These are phyloP conservation scores for Chrysophaeum taylorii DNA, from an alignment of 352 stramenopile species.

Conservation along the genomic window DNA sequence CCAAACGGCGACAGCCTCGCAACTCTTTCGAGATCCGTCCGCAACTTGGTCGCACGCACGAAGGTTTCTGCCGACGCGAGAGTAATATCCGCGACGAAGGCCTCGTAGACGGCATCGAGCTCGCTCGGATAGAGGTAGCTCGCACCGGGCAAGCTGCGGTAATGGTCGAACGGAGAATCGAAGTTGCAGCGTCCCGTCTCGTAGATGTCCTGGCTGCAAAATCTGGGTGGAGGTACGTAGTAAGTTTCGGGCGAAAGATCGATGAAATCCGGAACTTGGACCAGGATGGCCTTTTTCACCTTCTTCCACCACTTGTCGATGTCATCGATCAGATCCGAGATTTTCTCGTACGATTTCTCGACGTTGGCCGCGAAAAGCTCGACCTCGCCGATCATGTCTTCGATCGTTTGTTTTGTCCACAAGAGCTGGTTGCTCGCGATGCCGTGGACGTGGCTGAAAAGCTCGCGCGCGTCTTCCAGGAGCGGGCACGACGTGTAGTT, in stretches of 20 bases:
- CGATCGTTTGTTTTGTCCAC: not conserved
- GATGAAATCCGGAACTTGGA: no score
- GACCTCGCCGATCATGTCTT: conserved; percentile 9
- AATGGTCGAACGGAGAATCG: not conserved
- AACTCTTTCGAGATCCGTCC: conserved; percentile 10
- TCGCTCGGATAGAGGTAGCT: not conserved
- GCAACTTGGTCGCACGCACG: conserved; percentile 4
- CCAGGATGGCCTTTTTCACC: not conserved
- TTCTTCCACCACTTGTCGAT: conserved; percentile 3
- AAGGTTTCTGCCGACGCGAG: not conserved
- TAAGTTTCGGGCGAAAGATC: not conserved
- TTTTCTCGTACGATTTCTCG: not conserved
- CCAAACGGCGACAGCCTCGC: no score
- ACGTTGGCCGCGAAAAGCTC: conserved; percentile 17
- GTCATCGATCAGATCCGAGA: conserved; percentile 9
- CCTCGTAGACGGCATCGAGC: conserved; percentile 2
- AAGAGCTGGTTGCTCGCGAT: not conserved
- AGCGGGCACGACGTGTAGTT: conserved; percentile 14
- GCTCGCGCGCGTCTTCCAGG: conserved; percentile 16
- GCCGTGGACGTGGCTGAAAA: conserved; percentile 18
- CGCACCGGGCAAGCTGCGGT: not conserved
- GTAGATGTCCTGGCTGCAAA: not conserved
- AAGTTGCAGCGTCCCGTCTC: not conserved
- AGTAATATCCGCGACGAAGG: not conserved
- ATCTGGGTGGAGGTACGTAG: not conserved